Evolutionary conservation across 768 basidiomycete species (phyloP).

Genomic region (Paxillus ammoniavirescens): DNA sequence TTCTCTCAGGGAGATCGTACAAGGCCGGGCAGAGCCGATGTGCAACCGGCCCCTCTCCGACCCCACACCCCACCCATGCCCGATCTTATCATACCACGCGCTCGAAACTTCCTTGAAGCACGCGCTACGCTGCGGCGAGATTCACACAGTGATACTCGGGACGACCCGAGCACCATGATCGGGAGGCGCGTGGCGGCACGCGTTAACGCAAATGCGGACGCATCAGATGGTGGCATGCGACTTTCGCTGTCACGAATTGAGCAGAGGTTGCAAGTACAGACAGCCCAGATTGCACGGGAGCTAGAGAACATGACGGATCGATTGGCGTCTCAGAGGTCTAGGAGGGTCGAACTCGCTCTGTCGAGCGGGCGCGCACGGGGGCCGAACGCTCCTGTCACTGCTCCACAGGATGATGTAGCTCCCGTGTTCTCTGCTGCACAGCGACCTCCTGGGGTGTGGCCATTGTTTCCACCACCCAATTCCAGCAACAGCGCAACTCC

Average conservation of each 20-base stretch:
- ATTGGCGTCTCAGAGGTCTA: slow-evolving; percentile 21
- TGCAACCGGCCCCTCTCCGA: slow-evolving; percentile 10
- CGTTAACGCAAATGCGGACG: slow-evolving; percentile 7
- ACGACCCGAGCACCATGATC: slow-evolving; percentile 35
- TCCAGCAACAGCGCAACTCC: slow-evolving; percentile 2
- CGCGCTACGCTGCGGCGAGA: slow-evolving; percentile 19
- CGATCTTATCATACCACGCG: slow-evolving; percentile 23
- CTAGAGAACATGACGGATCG: slow-evolving; percentile 31
- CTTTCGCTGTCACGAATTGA: slow-evolving; percentile 25
- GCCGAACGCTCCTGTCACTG: not conserved
- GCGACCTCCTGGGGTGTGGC: not conserved
- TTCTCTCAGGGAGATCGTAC: slow-evolving; percentile 17
- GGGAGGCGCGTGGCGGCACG: slow-evolving; percentile 35
- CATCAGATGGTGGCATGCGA: slow-evolving; percentile 19
- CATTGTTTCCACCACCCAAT: not conserved
- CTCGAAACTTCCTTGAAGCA: slow-evolving; percentile 13
- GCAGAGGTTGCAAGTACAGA: slow-evolving; percentile 28
- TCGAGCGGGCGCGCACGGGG: slow-evolving; percentile 3
- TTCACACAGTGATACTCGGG: slow-evolving; percentile 14
- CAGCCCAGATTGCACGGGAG: slow-evolving; percentile 32
- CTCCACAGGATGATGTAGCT: not conserved
- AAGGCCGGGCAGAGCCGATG: slow-evolving; percentile 14
- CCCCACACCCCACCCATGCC: slow-evolving; percentile 31
- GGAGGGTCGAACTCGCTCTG: slow-evolving; percentile 21
- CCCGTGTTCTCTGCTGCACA: not conserved